These are phyloP conservation scores for Apiospora sp. DNA, from an alignment of 2,329 filamentous ascomycete species.

Conservation along the genomic window DNA sequence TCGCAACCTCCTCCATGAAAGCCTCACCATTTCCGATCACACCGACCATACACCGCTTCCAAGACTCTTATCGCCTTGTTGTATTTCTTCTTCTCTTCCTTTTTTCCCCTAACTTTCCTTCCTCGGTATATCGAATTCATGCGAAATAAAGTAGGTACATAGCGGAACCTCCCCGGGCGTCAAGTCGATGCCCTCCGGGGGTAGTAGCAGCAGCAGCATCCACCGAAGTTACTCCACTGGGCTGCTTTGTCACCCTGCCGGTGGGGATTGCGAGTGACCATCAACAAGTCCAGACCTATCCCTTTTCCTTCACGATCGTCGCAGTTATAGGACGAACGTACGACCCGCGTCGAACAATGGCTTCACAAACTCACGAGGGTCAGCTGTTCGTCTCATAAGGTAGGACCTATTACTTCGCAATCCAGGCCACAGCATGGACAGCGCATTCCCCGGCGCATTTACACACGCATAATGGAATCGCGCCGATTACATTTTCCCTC, in stretches of 20 bases:
- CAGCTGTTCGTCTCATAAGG: background rate
- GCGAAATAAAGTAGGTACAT: background rate
- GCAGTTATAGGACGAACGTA: constrained; percentile 7
- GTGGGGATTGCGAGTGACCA: constrained; percentile 2
- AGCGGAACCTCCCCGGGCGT: background rate
- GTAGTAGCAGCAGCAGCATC: constrained; percentile 1
- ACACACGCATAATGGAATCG: background rate
- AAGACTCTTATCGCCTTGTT: background rate
- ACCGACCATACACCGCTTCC: constrained; percentile 1
- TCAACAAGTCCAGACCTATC: background rate
- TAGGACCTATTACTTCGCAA: background rate
- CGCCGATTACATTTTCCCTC: background rate
- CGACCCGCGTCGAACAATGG: constrained; percentile 4
- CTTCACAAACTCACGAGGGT: constrained; percentile 16
- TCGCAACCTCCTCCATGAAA: background rate
- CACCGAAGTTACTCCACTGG: constrained; percentile 6
- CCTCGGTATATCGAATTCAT: background rate
- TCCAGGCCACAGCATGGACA: background rate
- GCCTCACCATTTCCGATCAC: background rate
- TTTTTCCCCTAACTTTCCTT: background rate
- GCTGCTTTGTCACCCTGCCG: background rate
- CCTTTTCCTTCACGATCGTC: constrained; percentile 9
- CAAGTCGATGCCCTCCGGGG: background rate
- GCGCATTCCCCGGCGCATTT: background rate
- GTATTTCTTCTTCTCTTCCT: background rate